Percentiles rank a stretch among this genome's conserved stretches.
phyloP scores from a whole-genome alignment of 2,329 filamentous ascomycete species.

The Coniochaeta hoffmannii region DNA sequence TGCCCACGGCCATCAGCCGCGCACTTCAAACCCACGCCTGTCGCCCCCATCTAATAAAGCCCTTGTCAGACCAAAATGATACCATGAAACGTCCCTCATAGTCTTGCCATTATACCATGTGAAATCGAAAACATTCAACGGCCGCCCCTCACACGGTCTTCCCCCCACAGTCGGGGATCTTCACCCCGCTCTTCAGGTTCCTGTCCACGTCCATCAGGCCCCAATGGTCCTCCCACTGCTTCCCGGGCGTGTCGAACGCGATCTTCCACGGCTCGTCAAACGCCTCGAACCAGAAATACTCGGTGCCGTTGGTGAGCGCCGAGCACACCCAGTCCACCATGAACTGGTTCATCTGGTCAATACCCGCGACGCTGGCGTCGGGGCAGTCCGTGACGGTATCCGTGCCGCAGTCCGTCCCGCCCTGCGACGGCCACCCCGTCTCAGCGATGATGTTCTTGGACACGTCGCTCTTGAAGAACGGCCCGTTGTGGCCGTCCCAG shows the following conservation, averaged over 20 bases:
- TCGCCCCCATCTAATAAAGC: too few relatives aligned
- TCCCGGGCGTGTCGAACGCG: slow-evolving; percentile 55
- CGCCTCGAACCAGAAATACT: slow-evolving; percentile 96
- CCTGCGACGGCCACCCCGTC: slow-evolving; percentile 81
- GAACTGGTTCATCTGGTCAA: slow-evolving; percentile 77
- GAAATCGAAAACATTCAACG: neutral
- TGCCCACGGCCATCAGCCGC: neutral
- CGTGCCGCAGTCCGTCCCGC: slow-evolving; percentile 69
- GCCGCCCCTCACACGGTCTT: slow-evolving; percentile 53
- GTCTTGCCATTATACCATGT: neutral
- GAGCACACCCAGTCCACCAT: slow-evolving; percentile 81
- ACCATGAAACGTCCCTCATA: neutral
- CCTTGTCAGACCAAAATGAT: neutral
- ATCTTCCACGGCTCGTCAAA: slow-evolving; percentile 98
- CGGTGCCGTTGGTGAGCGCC: slow-evolving; percentile 70
- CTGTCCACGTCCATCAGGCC: slow-evolving; percentile 81
- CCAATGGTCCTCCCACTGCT: slow-evolving; percentile 95
- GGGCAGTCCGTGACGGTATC: slow-evolving; percentile 46
- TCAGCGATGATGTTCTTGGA: slow-evolving; percentile 77
- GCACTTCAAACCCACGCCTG: too few relatives aligned
- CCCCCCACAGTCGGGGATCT: slow-evolving; percentile 80
- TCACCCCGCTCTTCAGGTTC: slow-evolving; percentile 74
- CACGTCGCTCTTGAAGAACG: slow-evolving; percentile 54
- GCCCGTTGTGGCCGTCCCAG: slow-evolving; percentile 64
- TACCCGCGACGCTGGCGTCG: slow-evolving; percentile 65